Conservation (phyloP, 1,284 basidiomycete species). For the Golubevia pallescens region DNA sequence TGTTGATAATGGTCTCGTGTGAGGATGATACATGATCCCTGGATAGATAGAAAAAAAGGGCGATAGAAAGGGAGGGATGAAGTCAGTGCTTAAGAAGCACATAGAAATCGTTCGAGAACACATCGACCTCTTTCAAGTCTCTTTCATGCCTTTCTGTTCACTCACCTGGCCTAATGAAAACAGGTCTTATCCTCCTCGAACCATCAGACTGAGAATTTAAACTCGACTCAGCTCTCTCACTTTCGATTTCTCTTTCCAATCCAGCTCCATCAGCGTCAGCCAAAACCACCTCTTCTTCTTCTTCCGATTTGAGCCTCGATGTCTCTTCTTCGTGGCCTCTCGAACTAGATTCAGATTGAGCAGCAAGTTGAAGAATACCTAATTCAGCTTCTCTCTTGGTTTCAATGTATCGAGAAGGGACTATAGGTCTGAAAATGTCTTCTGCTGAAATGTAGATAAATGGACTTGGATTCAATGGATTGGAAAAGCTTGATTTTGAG, state of each 20-base stretch:
- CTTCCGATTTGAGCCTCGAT: constrained; percentile 8
- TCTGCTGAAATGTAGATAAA: constrained; percentile 96
- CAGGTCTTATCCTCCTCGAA: constrained; percentile 68
- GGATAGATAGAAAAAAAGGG: not conserved
- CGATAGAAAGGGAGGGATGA: constrained; percentile 15
- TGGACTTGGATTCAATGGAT: constrained; percentile 63
- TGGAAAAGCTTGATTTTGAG: constrained; percentile 56
- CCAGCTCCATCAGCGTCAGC: not conserved
- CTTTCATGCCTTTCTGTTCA: not conserved
- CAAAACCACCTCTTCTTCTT: constrained; percentile 2
- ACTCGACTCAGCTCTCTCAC: constrained; percentile 2
- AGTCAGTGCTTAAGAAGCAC: constrained; percentile 21
- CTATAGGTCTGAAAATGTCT: constrained; percentile 84
- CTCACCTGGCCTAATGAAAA: constrained; percentile 85
- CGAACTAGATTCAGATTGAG: not conserved
- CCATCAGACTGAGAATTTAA: too few species aligned
- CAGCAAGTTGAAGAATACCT: constrained; percentile 67
- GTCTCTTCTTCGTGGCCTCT: not conserved
- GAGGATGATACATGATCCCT: constrained; percentile 95
- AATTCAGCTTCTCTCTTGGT: constrained; percentile 88
- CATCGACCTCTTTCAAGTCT: too few species aligned
- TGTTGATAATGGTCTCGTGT: constrained; percentile 83
- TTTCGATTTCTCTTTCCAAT: not conserved
- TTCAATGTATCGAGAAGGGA: constrained; percentile 82
- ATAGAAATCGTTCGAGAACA: too few species aligned